Percentiles rank a stretch among this genome's conserved stretches.
Evolutionary conservation across 805 yeast species (phyloP).

Genomic region (Teunomyces panamensis): DNA sequence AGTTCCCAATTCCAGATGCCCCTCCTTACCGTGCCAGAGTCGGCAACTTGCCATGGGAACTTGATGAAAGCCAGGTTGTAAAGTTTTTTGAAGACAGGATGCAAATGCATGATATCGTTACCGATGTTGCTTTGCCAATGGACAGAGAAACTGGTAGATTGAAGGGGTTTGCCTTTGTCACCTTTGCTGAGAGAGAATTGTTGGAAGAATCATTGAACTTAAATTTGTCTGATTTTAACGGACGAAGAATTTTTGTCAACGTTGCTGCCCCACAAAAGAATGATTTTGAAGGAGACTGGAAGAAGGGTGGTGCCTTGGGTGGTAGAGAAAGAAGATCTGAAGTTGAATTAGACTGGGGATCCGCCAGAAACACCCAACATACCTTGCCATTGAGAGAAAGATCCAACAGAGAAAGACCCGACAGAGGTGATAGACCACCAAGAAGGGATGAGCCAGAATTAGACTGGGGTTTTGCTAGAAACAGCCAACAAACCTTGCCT

Average conservation of each 20-base stretch:
- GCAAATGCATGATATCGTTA: constrained; percentile 50
- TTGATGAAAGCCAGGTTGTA: constrained; percentile 59
- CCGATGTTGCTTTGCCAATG: constrained; percentile 68
- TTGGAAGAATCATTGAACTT: constrained; percentile 52
- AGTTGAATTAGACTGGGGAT: constrained; percentile 61
- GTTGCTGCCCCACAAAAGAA: constrained; percentile 58
- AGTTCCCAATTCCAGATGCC: constrained; percentile 81
- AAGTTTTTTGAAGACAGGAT: constrained; percentile 60
- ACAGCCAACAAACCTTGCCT: constrained; percentile 27
- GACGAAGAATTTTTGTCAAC: constrained; percentile 50
- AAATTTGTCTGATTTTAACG: constrained; percentile 43
- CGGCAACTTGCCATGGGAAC: constrained; percentile 81
- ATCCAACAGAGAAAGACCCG: constrained; percentile 19
- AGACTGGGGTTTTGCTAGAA: constrained; percentile 42
- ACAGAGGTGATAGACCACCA: constrained; percentile 22
- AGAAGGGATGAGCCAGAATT: constrained; percentile 38
- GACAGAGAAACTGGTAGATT: constrained; percentile 63
- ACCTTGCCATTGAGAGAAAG: constrained; percentile 30
- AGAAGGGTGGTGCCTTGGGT: constrained; percentile 10
- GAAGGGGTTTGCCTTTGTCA: constrained; percentile 54
- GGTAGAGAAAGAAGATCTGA: constrained; percentile 38
- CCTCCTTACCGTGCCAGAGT: constrained; percentile 94
- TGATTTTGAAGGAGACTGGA: constrained; percentile 46
- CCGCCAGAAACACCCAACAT: constrained; percentile 39
- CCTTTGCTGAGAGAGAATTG: constrained; percentile 43